A percentile compares a stretch with the other conserved stretches of the same genome.
These are phyloP conservation scores for Phialophora tarda DNA, from an alignment of 2,329 filamentous ascomycete genomes.

Conservation along the genomic window DNA sequence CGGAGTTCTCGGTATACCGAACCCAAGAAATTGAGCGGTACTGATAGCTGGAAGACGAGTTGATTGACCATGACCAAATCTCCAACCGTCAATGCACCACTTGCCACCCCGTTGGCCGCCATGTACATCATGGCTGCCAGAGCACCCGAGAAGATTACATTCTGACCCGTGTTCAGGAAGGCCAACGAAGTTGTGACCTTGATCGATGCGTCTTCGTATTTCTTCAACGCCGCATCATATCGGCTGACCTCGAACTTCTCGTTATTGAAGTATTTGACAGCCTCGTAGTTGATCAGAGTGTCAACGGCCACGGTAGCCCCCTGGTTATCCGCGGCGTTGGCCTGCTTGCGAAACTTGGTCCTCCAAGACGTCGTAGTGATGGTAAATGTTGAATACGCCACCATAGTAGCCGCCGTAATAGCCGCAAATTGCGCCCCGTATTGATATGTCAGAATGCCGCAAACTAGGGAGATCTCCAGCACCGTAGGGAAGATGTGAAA, in stretches of 20 bases:
- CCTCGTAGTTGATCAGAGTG: conserved; percentile 97
- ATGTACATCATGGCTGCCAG: conserved; percentile 98
- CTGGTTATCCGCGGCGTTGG: conserved; percentile 94
- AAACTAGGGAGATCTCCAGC: conserved; percentile 92
- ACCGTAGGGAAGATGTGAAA: conserved; percentile 95
- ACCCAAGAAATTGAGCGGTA: conserved; percentile 96
- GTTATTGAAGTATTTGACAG: conserved; percentile 99
- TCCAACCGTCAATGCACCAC: conserved; percentile 82
- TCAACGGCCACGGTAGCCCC: conserved; percentile 95
- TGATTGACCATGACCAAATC: conserved; percentile 99
- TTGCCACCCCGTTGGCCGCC: conserved; percentile 84
- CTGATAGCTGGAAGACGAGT: conserved; percentile 95
- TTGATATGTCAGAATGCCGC: conserved; percentile 93
- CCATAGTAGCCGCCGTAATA: conserved; percentile 89
- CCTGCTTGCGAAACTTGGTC: conserved; percentile 92
- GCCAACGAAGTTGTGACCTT: conserved; percentile 94
- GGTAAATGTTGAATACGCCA: conserved; percentile 93
- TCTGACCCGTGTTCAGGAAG: conserved; percentile 92
- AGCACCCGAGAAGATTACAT: conserved; percentile 93
- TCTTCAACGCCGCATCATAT: conserved; percentile 83
- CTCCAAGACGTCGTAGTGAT: conserved; percentile 96
- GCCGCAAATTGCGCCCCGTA: conserved; percentile 91
- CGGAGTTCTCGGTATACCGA: conserved; percentile 95
- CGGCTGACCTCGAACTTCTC: conserved; percentile 90
- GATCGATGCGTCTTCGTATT: conserved; percentile 93